Conservation (phyloP, 2,329 filamentous ascomycete genomes). For the Meredithiella fracta region DNA sequence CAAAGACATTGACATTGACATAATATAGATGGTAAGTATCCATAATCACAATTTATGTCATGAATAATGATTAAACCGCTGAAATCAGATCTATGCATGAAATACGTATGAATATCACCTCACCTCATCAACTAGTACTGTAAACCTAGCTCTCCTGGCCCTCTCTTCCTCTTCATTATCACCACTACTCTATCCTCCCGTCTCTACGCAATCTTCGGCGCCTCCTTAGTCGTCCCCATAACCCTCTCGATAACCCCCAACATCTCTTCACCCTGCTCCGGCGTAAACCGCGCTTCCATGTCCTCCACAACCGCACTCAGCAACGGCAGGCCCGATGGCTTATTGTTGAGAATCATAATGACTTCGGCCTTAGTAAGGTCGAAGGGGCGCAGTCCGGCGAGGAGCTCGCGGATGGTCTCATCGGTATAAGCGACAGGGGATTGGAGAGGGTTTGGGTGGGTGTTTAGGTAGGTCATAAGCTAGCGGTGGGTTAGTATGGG, state of each 20-base stretch:
- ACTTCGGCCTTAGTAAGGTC: constrained; percentile 51
- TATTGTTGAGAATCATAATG: constrained; percentile 51
- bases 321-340: constrained; percentile 38
- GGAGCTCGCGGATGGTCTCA: constrained; percentile 34
- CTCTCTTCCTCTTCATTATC: not conserved
- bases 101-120: not conserved
- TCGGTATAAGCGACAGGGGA: constrained; percentile 36
- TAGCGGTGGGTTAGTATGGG: constrained; percentile 19
- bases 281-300: constrained; percentile 41
- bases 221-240: constrained; percentile 30
- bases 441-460: constrained; percentile 38
- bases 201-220: constrained; percentile 20
- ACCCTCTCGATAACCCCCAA: constrained; percentile 39
- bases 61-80: too few species aligned
- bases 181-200: constrained; percentile 10
- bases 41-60: too few species aligned
- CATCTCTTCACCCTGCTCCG: constrained; percentile 42
- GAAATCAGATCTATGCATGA: not conserved
- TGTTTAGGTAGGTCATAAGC: constrained; percentile 45
- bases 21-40: too few species aligned
- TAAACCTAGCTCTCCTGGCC: not conserved
- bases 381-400: constrained; percentile 38
- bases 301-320: constrained; percentile 51
- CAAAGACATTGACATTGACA: not conserved
- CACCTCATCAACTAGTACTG: not conserved